Conservation (phyloP, 495 filamentous ascomycete species). For the Polyplosphaeria fusca region DNA sequence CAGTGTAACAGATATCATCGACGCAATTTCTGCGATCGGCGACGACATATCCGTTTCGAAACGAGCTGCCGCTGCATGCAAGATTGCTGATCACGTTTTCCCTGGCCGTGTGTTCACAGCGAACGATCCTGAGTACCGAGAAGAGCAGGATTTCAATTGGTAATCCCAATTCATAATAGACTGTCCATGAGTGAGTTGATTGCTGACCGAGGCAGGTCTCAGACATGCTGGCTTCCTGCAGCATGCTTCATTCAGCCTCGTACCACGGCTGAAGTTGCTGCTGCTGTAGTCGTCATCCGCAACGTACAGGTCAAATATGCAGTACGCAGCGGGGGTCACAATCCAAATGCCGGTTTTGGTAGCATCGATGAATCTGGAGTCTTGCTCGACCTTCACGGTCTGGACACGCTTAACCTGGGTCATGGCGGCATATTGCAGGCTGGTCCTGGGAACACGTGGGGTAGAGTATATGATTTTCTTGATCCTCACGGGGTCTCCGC, state of each 20-base stretch:
- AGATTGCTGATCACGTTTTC: too few species aligned
- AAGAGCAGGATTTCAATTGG: neutral
- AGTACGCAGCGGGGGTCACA: constrained; percentile 49
- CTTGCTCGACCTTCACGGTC: constrained; percentile 45
- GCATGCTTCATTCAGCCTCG: constrained; percentile 13
- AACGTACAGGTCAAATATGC: constrained; percentile 44
- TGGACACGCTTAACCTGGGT: neutral
- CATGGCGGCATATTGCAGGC: neutral
- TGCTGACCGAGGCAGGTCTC: constrained; percentile 4
- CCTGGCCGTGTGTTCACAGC: neutral
- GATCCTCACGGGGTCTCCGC: constrained; percentile 2
- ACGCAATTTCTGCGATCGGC: too few species aligned
- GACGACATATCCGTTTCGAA: too few species aligned
- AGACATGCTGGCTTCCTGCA: constrained; percentile 17
- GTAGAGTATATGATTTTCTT: constrained; percentile 10
- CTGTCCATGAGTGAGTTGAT: neutral
- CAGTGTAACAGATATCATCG: too few species aligned
- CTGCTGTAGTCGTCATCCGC: constrained; percentile 27
- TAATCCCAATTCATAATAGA: neutral
- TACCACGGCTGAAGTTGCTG: constrained; percentile 19
- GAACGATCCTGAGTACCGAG: neutral
- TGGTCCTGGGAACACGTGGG: constrained; percentile 15
- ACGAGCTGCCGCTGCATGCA: too few species aligned
- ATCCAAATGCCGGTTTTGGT: constrained; percentile 43
- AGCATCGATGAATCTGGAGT: constrained; percentile 45